Evolutionary conservation across 2,329 filamentous ascomycete genomes (phyloP), one percentile per base, ranked within the genome.

Genomic region (Fusarium pininemorale): DNA sequence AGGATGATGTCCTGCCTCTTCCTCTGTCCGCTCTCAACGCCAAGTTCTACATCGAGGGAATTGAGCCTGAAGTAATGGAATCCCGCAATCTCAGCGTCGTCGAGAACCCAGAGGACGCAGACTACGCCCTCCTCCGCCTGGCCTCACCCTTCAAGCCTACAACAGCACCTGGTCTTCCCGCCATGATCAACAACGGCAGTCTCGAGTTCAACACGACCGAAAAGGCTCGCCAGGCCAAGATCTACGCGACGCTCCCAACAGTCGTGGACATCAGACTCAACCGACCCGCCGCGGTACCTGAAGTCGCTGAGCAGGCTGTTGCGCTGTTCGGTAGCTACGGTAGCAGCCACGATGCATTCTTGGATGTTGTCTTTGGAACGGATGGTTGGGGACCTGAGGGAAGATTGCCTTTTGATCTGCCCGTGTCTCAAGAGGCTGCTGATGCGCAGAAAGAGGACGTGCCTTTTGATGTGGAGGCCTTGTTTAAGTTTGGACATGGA

Each of bases 191-290:
- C 60, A 80, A 81, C 10, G 84, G 84, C 4, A 82, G 80, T 1
- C 78, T 86, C 11, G 83, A 85, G 63, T 86, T 83, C 69, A 80
- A 81, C 16, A 72, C 76, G 26, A 76, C 74, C 0, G 77, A 79
- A 28, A 79, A 79, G 53, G 70, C 56, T 7, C 70, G 75, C 14
- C 74, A 79, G 22, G 77, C 77, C 11, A 67, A 73, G 45, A 84
- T 86, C 57, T 85, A 82, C 75, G 41, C 66, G 18, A 78, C 81
- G 0, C 81, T 84, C 0, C 82, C 83, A 0, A 84, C 83, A 4
- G 80, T 86, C 7, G 83, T 86, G 3, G 85, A 86, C 57, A 81
- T 86, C n/a, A 82, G 82, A 26, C 78, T 85, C 12, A 83, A 85
- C 60, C 81, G 84, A 1, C 82, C 84, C 0, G 83, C 83, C 0